These are phyloP conservation scores for Arctostaphylos glauca DNA, from an alignment of 148 eudicot species.

Conservation along the genomic window DNA sequence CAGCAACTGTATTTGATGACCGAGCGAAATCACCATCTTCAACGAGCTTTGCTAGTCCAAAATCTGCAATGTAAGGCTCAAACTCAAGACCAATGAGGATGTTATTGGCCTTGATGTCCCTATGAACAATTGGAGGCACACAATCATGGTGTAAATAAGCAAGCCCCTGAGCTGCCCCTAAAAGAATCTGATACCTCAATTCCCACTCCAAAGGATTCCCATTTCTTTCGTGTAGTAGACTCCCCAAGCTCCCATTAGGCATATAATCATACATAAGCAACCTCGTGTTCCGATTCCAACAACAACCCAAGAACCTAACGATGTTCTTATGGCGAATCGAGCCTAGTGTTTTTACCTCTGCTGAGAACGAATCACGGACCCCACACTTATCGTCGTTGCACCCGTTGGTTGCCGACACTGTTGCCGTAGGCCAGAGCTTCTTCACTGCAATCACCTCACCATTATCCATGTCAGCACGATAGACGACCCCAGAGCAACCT, in stretches of 20 bases:
- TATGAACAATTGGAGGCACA: slow-evolving; percentile 79
- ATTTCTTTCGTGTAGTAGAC: slow-evolving; percentile 68
- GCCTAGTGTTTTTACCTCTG: slow-evolving; percentile 84
- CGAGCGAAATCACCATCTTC: slow-evolving; percentile 44
- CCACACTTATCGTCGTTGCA: slow-evolving; percentile 38
- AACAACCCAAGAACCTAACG: slow-evolving; percentile 77
- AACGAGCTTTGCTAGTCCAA: slow-evolving; percentile 81
- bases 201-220: slow-evolving; percentile 80
- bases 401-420: slow-evolving; percentile 19
- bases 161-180: slow-evolving; percentile 81
- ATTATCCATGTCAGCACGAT: slow-evolving; percentile 65
- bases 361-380: slow-evolving; percentile 80
- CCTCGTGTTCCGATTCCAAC: slow-evolving; percentile 71
- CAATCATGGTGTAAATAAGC: slow-evolving; percentile 93
- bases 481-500: slow-evolving; percentile 87
- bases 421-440: slow-evolving; percentile 70
- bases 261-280: slow-evolving; percentile 90
- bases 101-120: slow-evolving; percentile 90
- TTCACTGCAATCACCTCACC: slow-evolving; percentile 80
- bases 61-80: slow-evolving; percentile 92
- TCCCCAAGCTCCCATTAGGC: slow-evolving; percentile 94
- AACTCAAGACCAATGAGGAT: slow-evolving; percentile 84
- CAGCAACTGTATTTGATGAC: slow-evolving; percentile 57
- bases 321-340: slow-evolving; percentile 85
- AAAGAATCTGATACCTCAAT: slow-evolving; percentile 60